Conservation (phyloP, 768 basidiomycete genomes). For the Lactarius trivialis region DNA sequence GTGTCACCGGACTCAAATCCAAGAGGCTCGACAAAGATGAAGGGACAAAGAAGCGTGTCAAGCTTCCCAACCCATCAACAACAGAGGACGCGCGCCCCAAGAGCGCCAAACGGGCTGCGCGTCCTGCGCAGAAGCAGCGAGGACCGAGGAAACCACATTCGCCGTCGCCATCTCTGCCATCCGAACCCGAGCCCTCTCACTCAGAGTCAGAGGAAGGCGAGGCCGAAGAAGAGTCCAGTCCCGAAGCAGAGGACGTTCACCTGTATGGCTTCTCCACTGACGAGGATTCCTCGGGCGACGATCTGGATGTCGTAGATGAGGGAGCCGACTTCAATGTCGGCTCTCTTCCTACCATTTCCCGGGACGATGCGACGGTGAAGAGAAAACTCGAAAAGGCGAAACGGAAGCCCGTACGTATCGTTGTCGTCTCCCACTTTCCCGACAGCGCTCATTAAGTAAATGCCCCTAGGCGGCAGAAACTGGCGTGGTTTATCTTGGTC, state of each 20-base stretch:
- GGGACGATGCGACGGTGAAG: constrained; percentile 78
- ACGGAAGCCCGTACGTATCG: constrained; percentile 53
- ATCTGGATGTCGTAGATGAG: constrained; percentile 50
- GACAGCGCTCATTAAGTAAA: constrained; percentile 1
- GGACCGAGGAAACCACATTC: constrained; percentile 7
- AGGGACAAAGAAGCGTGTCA: constrained; percentile 1
- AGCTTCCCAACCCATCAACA: constrained; percentile 1
- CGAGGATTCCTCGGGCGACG: constrained; percentile 73
- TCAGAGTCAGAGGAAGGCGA: constrained; percentile 5
- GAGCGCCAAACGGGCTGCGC: not conserved
- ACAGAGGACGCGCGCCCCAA: not conserved
- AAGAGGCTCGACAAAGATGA: constrained; percentile 3
- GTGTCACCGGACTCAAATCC: not conserved
- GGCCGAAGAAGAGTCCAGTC: constrained; percentile 28
- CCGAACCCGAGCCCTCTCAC: constrained; percentile 4
- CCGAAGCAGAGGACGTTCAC: constrained; percentile 39
- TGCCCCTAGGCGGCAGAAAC: constrained; percentile 49
- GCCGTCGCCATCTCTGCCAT: not conserved
- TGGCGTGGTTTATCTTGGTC: constrained; percentile 84
- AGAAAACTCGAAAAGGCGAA: constrained; percentile 46
- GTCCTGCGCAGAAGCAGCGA: not conserved
- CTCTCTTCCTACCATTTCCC: constrained; percentile 79
- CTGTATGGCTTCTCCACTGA: constrained; percentile 74
- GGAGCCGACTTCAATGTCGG: constrained; percentile 53
- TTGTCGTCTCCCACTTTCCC: not conserved